phyloP scores from a whole-genome alignment of 1,284 basidiomycete species.

The Schizopora paradoxa region DNA sequence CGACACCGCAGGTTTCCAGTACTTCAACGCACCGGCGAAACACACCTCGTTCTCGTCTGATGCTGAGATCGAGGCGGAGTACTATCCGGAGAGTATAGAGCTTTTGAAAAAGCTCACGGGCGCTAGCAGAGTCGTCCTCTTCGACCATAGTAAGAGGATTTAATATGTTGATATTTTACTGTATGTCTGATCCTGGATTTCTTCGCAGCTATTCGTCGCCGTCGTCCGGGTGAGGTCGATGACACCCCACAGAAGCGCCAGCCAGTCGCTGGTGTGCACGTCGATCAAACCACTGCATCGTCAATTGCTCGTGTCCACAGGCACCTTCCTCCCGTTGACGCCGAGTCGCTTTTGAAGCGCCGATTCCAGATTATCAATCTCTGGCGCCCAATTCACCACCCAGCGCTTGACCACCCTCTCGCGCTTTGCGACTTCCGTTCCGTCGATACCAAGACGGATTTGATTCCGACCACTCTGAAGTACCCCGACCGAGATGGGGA shows the following conservation, averaged over 20 bases:
- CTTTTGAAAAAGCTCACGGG: conserved; percentile 58
- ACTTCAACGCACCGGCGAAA: conserved; percentile 35
- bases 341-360: conserved; percentile 20
- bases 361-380: conserved; percentile 37
- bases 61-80: conserved; percentile 43
- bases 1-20: conserved; percentile 55
- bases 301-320: conserved; percentile 24
- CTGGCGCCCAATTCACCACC: conserved; percentile 32
- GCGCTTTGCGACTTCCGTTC: conserved; percentile 46
- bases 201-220: conserved; percentile 36
- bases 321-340: conserved; percentile 26
- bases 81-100: conserved; percentile 56
- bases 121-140: conserved; percentile 51
- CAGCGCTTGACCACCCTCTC: conserved; percentile 31
- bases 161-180: background rate
- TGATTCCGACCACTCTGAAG: conserved; percentile 44
- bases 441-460: conserved; percentile 43
- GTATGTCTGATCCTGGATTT: background rate
- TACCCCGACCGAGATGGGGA: conserved; percentile 55
- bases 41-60: conserved; percentile 43
- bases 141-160: conserved; percentile 54
- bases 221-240: conserved; percentile 33
- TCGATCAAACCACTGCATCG: conserved; percentile 25
- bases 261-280: conserved; percentile 35
- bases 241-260: conserved; percentile 36